A percentile compares a stretch with the other conserved stretches of the same genome.
These are phyloP conservation scores for Cladophialophora yegresii DNA, from an alignment of 2,329 filamentous ascomycete genomes.

Conservation along the genomic window DNA sequence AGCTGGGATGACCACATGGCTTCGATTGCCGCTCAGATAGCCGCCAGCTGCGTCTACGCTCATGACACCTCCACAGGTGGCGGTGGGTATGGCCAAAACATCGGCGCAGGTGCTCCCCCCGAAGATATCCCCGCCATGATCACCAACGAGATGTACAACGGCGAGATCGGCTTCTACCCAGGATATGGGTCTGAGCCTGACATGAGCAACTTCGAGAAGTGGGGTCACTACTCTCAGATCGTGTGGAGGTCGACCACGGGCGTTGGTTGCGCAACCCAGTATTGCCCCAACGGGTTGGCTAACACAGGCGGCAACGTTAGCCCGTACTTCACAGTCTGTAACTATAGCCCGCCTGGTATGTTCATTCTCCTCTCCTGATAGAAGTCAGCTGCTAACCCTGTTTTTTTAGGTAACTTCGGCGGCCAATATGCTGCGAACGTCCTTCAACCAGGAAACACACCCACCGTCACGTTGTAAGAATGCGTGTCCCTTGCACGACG, in stretches of 20 bases:
- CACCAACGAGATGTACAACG: slow-evolving; percentile 86
- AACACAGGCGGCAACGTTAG: slow-evolving; percentile 47
- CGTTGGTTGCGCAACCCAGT: slow-evolving; percentile 63
- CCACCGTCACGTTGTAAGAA: slow-evolving; percentile 39
- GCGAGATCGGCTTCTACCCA: slow-evolving; percentile 64
- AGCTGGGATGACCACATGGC: slow-evolving; percentile 67
- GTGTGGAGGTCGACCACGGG: slow-evolving; percentile 66
- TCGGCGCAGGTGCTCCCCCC: slow-evolving; percentile 67
- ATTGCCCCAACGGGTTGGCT: slow-evolving; percentile 48
- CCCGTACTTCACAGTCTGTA: slow-evolving; percentile 81
- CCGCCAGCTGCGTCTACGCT: slow-evolving; percentile 67
- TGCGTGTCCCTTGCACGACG: slow-evolving; percentile 14
- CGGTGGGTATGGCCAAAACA: slow-evolving; percentile 85
- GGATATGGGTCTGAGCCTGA: slow-evolving; percentile 64
- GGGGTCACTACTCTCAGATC: slow-evolving; percentile 76
- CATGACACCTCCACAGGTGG: slow-evolving; percentile 74
- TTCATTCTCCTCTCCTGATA: slow-evolving; percentile 17
- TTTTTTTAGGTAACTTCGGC: slow-evolving; percentile 55
- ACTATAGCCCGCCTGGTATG: slow-evolving; percentile 76
- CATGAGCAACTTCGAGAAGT: slow-evolving; percentile 63
- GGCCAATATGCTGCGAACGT: slow-evolving; percentile 59
- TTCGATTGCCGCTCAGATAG: slow-evolving; percentile 63
- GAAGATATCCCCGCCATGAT: slow-evolving; percentile 66
- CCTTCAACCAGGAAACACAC: slow-evolving; percentile 43
- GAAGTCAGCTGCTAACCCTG: slow-evolving; percentile 37